A percentile compares a stretch with the other conserved stretches of the same genome.
phyloP scores from a whole-genome alignment of 169 alveolate species.

The Miamiensis avidus region DNA sequence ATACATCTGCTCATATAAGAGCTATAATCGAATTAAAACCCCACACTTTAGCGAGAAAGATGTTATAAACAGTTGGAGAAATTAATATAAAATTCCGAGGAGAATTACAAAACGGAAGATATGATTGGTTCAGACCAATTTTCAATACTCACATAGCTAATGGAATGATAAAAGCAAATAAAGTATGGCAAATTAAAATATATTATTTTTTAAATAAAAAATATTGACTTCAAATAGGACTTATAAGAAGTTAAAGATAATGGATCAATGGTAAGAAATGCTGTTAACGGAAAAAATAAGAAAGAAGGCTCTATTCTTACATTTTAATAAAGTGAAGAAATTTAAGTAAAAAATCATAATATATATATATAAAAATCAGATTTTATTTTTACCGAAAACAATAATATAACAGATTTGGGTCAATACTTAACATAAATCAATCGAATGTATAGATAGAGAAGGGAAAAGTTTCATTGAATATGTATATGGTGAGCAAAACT shows the following conservation, averaged over 20 bases:
- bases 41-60: background rate
- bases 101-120: constrained; percentile 2
- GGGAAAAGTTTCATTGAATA: constrained; percentile 4
- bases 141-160: constrained; percentile 1
- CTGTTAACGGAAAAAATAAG: background rate
- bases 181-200: background rate
- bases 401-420: background rate
- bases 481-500: background rate
- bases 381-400: background rate
- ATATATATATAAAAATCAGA: background rate
- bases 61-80: constrained; percentile 5
- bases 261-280: background rate
- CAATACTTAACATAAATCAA: background rate
- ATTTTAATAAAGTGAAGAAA: background rate
- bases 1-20: constrained; percentile 3
- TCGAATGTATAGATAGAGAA: constrained; percentile 1
- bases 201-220: no score
- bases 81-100: background rate
- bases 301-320: constrained; percentile 18
- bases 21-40: background rate
- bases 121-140: constrained; percentile 29
- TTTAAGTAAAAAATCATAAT: background rate
- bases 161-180: constrained; percentile 18
- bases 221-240: background rate
- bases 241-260: constrained; percentile 23